Percentiles rank a stretch among this genome's conserved stretches.
These are phyloP conservation scores for Opeltia flavorubescens DNA, from an alignment of 495 filamentous ascomycete genomes.

Conservation along the genomic window DNA sequence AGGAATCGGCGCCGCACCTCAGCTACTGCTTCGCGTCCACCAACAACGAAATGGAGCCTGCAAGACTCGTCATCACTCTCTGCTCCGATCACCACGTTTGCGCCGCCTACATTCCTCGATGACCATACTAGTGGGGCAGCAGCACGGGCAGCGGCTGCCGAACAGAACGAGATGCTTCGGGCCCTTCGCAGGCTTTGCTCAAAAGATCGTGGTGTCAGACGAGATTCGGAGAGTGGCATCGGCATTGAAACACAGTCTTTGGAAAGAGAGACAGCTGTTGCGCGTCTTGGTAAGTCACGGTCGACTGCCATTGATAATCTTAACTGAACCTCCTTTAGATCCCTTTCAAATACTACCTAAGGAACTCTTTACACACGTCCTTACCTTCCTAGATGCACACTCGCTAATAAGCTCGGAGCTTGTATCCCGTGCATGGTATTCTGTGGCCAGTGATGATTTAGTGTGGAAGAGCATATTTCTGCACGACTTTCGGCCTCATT, in stretches of 20 bases:
- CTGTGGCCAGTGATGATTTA: slow-evolving; percentile 45
- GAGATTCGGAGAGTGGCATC: slow-evolving; percentile 67
- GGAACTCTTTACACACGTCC: slow-evolving; percentile 59
- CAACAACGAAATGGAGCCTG: neutral
- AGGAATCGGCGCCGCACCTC: slow-evolving; percentile 1
- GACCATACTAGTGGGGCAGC: slow-evolving; percentile 42
- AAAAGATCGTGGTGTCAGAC: slow-evolving; percentile 23
- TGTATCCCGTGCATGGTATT: slow-evolving; percentile 51
- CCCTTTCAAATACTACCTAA: slow-evolving; percentile 39
- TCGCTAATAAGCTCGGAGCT: slow-evolving; percentile 46
- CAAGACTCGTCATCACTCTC: neutral
- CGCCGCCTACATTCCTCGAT: neutral
- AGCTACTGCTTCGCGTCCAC: neutral
- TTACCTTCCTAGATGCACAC: slow-evolving; percentile 54
- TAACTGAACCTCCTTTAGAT: slow-evolving; percentile 10
- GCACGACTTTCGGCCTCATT: slow-evolving; percentile 34
- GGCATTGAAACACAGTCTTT: slow-evolving; percentile 47
- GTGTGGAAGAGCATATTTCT: slow-evolving; percentile 73
- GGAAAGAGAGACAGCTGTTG: neutral
- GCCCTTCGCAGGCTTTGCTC: slow-evolving; percentile 19
- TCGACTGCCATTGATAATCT: neutral
- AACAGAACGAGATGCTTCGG: slow-evolving; percentile 46
- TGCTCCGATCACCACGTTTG: neutral
- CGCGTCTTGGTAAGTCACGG: slow-evolving; percentile 15
- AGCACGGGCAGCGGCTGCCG: slow-evolving; percentile 53